phyloP scores from a whole-genome alignment of 345 rosid genomes.

The Ailanthus altissimus region DNA sequence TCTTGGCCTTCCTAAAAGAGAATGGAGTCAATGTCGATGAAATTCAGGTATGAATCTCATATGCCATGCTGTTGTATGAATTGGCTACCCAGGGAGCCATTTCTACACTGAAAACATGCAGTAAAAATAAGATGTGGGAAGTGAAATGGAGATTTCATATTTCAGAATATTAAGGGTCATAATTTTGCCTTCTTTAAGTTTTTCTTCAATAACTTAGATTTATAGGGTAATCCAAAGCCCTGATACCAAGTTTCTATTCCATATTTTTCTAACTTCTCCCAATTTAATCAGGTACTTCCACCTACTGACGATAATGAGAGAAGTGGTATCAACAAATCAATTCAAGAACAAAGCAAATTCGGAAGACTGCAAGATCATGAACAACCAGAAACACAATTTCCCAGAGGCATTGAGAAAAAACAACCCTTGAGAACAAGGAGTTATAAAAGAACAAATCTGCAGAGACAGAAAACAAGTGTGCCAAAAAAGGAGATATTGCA shows the following conservation, averaged over 20 bases:
- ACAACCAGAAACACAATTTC: background rate
- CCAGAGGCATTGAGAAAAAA: background rate
- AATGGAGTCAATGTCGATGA: slow-evolving; percentile 33
- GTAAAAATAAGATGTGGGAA: background rate
- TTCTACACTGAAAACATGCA: slow-evolving; percentile 7
- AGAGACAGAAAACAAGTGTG: slow-evolving; percentile 6
- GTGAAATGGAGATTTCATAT: background rate
- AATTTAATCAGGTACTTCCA: slow-evolving; percentile 18
- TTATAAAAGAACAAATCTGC: slow-evolving; percentile 18
- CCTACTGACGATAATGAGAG: slow-evolving; percentile 23
- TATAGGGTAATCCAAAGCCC: background rate
- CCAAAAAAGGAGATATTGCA: slow-evolving; percentile 28
- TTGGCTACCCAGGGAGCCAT: background rate
- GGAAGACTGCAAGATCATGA: background rate
- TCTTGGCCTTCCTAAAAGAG: slow-evolving; percentile 37
- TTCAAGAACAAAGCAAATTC: background rate
- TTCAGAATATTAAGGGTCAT: background rate
- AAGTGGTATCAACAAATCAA: slow-evolving; percentile 13
- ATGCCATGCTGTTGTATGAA: background rate
- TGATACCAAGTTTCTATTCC: background rate
- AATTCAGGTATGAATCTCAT: slow-evolving; percentile 33
- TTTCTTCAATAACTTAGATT: background rate
- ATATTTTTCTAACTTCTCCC: slow-evolving; percentile 2
- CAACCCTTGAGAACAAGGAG: slow-evolving; percentile 16
- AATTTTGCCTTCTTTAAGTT: background rate